These are phyloP conservation scores for Colletotrichum sp. DNA, from an alignment of 2,329 filamentous ascomycete genomes.

Conservation along the genomic window DNA sequence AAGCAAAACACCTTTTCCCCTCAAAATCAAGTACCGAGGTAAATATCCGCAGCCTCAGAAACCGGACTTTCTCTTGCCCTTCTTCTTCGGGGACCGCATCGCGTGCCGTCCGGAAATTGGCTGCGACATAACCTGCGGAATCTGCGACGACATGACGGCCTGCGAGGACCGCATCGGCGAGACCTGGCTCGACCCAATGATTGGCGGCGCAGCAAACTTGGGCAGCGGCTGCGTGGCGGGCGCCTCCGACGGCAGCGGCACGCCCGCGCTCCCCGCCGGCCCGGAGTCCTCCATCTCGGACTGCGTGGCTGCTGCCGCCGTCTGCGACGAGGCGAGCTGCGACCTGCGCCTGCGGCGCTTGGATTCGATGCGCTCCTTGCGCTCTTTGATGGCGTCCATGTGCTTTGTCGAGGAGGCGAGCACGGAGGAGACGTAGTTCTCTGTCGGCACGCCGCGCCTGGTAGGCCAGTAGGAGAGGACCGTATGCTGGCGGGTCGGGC, in stretches of 20 bases:
- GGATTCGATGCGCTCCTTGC: constrained; percentile 35
- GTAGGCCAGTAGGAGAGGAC: constrained; percentile 45
- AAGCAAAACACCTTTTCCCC: neutral
- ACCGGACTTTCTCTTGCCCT: constrained; percentile 18
- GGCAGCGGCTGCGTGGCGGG: constrained; percentile 11
- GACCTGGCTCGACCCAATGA: constrained; percentile 11
- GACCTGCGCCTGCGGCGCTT: constrained; percentile 17
- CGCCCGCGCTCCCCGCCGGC: neutral
- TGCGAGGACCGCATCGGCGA: constrained; percentile 6
- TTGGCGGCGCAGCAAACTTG: neutral
- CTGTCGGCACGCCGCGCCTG: constrained; percentile 37
- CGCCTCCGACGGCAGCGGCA: neutral
- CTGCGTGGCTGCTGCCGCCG: neutral
- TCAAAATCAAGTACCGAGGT: neutral
- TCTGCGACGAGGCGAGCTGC: constrained; percentile 7
- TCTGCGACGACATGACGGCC: constrained; percentile 24
- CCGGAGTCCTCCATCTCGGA: constrained; percentile 13
- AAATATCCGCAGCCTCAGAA: neutral
- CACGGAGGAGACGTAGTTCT: constrained; percentile 44
- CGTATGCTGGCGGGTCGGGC: constrained; percentile 18
- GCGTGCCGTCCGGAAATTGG: constrained; percentile 52
- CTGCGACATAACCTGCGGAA: constrained; percentile 47
- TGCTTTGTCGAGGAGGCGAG: constrained; percentile 38
- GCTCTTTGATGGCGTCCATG: constrained; percentile 37
- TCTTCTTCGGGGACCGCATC: constrained; percentile 45